Percentiles rank a stretch among this genome's conserved stretches.
These are phyloP conservation scores for Henckelia pumila DNA, from an alignment of 257 asterid species.

Conservation along the genomic window DNA sequence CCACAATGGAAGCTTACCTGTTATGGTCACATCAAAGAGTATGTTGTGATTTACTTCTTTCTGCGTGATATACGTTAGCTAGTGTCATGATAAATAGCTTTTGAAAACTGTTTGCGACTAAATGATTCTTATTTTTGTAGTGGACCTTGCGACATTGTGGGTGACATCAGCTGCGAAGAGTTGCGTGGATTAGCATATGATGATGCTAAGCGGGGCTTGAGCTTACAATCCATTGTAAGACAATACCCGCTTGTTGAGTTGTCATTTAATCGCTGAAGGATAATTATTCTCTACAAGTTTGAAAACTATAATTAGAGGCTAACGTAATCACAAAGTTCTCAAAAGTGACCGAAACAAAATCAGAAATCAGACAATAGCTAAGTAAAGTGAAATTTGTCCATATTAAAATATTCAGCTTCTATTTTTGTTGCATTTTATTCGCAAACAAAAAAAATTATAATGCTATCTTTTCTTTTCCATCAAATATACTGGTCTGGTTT, in stretches of 20 bases:
- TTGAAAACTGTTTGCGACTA: background rate
- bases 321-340: background rate
- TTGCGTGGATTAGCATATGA: slow-evolving; percentile 84
- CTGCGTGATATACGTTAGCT: slow-evolving; percentile 9
- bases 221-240: slow-evolving; percentile 74
- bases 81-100: slow-evolving; percentile 1
- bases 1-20: slow-evolving; percentile 89
- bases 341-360: background rate
- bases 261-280: slow-evolving; percentile 14
- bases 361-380: background rate
- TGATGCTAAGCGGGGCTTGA: slow-evolving; percentile 68
- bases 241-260: slow-evolving; percentile 22
- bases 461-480: background rate
- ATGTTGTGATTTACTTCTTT: slow-evolving; percentile 32
- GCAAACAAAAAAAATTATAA: background rate
- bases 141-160: slow-evolving; percentile 83
- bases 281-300: background rate
- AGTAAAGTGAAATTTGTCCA: background rate
- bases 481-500: background rate
- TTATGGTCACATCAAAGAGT: slow-evolving; percentile 75
- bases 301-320: slow-evolving; percentile 10
- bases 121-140: slow-evolving; percentile 37
- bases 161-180: slow-evolving; percentile 88
- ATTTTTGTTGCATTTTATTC: slow-evolving; percentile 7
- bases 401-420: background rate